Evolutionary conservation across 805 yeast genomes (phyloP).

Genomic region (Zygotorulaspora florentina): DNA sequence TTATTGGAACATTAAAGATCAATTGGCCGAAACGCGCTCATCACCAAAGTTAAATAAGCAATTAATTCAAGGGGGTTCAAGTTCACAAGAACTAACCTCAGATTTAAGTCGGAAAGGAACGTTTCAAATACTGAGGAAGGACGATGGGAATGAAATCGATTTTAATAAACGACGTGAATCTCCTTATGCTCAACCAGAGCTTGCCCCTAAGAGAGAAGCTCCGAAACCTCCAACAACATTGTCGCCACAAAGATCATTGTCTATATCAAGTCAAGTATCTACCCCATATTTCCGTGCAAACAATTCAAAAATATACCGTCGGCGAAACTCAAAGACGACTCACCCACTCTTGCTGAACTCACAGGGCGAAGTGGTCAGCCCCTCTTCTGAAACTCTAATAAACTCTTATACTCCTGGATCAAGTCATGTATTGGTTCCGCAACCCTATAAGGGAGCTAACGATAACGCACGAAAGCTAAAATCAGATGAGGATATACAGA

Average conservation of each 20-base stretch:
- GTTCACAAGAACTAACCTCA: slow-evolving; percentile 15
- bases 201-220: slow-evolving; percentile 67
- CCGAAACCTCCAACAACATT: slow-evolving; percentile 58
- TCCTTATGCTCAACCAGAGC: slow-evolving; percentile 55
- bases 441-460: slow-evolving; percentile 38
- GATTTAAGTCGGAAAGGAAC: slow-evolving; percentile 37
- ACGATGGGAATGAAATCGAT: slow-evolving; percentile 68
- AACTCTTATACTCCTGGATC: slow-evolving; percentile 43
- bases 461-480: slow-evolving; percentile 11
- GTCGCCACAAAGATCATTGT: slow-evolving; percentile 22
- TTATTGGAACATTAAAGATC: slow-evolving; percentile 32
- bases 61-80: slow-evolving; percentile 4
- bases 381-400: slow-evolving; percentile 24
- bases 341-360: slow-evolving; percentile 15
- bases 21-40: slow-evolving; percentile 11
- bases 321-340: slow-evolving; percentile 17
- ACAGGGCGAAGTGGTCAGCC: slow-evolving; percentile 11
- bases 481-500: slow-evolving; percentile 10
- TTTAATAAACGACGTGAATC: slow-evolving; percentile 75
- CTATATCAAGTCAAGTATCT: slow-evolving; percentile 15
- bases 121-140: slow-evolving; percentile 62
- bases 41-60: slow-evolving; percentile 14
- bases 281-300: slow-evolving; percentile 18
- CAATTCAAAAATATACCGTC: slow-evolving; percentile 12
- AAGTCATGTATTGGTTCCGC: slow-evolving; percentile 41